Percentiles rank a stretch among this genome's conserved stretches.
Evolutionary conservation across 208 protist species (phyloP).

Genomic region (Trypanosoma melophagium): DNA sequence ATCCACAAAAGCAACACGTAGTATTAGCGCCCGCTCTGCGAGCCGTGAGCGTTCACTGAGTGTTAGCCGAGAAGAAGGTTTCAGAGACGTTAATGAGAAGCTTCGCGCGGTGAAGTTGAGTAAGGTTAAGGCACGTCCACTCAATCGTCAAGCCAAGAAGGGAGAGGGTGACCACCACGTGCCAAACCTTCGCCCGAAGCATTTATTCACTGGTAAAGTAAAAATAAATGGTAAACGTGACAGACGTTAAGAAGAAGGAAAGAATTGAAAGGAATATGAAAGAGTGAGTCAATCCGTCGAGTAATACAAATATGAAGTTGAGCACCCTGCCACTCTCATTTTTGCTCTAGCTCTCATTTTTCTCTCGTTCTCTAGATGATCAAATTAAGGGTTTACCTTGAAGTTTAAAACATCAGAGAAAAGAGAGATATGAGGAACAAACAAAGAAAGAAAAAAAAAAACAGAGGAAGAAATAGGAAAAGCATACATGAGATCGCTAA

Average conservation of each 20-base stretch:
- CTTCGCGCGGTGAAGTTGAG: slow-evolving; percentile 88
- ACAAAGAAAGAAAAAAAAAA: neutral
- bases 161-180: slow-evolving; percentile 96
- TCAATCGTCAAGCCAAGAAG: slow-evolving; percentile 73
- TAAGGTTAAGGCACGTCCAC: slow-evolving; percentile 73
- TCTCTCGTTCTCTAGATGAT: neutral
- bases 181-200: slow-evolving; percentile 95
- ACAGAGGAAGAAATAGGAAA: neutral
- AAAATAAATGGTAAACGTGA: slow-evolving; percentile 88
- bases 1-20: slow-evolving; percentile 81
- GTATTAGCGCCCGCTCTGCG: slow-evolving; percentile 67
- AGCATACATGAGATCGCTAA: neutral
- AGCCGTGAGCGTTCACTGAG: slow-evolving; percentile 74
- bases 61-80: slow-evolving; percentile 83
- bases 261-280: neutral
- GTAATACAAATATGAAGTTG: slow-evolving; percentile 3
- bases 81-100: slow-evolving; percentile 88
- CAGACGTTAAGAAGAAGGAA: slow-evolving; percentile 55
- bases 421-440: slow-evolving; percentile 2
- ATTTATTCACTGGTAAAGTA: slow-evolving; percentile 98
- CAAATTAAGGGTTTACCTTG: neutral
- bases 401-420: neutral
- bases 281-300: slow-evolving; percentile 1
- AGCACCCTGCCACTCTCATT: neutral
- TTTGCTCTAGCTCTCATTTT: slow-evolving; percentile 1